phyloP scores from a whole-genome alignment of 176 grass and related monocot species.

The Melocanna baccifera region DNA sequence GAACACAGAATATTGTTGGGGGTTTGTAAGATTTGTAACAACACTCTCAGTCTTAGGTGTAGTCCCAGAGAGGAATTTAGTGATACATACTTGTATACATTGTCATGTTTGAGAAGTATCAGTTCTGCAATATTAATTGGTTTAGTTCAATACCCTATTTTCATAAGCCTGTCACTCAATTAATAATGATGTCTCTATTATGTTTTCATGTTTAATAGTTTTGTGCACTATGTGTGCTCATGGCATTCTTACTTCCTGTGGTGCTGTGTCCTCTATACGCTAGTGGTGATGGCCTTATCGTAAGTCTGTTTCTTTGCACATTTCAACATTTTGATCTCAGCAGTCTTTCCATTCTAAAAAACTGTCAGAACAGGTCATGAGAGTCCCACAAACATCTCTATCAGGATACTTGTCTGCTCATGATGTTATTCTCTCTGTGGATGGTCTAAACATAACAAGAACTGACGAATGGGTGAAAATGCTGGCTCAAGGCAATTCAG shows the following conservation, averaged over 20 bases:
- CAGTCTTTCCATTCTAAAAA: constrained; percentile 23
- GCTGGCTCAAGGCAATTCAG: constrained; percentile 42
- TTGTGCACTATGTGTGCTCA: constrained; percentile 68
- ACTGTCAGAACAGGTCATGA: constrained; percentile 57
- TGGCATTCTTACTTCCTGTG: constrained; percentile 60
- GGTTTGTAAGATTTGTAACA: no score
- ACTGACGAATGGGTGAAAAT: constrained; percentile 63
- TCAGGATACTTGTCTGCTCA: constrained; percentile 59
- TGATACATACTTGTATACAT: background rate
- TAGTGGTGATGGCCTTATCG: constrained; percentile 71
- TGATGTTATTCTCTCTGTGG: constrained; percentile 76
- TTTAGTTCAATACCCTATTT: background rate
- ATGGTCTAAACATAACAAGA: constrained; percentile 66
- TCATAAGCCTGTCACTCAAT: background rate
- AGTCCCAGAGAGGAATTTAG: background rate
- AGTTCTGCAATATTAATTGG: background rate
- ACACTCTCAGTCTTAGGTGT: no score
- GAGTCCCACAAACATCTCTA: constrained; percentile 58
- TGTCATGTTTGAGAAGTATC: background rate
- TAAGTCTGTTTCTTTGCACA: constrained; percentile 44
- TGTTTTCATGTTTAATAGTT: constrained; percentile 63
- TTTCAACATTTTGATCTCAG: constrained; percentile 23
- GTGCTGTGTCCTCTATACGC: constrained; percentile 63
- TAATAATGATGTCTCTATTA: constrained; percentile 22
- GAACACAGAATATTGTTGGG: background rate